These are phyloP conservation scores for Diutina siamensis DNA, from an alignment of 1,139 yeast species.

Conservation along the genomic window DNA sequence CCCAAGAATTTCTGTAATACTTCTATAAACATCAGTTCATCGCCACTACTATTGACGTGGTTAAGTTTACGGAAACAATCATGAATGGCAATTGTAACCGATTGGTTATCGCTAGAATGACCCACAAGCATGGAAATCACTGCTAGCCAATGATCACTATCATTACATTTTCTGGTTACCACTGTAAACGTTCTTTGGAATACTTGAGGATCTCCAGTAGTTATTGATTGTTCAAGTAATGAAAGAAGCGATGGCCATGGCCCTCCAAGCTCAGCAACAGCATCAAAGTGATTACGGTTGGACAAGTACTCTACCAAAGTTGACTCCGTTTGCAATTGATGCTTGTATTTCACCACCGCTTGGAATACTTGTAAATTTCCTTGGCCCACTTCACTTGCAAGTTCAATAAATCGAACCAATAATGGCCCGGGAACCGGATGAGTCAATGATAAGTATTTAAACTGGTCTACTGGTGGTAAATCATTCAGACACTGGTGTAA, in stretches of 20 bases:
- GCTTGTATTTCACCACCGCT: background rate
- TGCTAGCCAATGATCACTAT: background rate
- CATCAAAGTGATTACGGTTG: background rate
- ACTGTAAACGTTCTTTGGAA: background rate
- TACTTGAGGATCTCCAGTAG: background rate
- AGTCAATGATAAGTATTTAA: background rate
- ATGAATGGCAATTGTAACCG: conserved; percentile 21
- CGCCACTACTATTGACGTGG: background rate
- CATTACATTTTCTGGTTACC: background rate
- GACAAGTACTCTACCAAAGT: background rate
- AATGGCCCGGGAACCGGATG: background rate
- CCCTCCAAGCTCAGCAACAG: background rate
- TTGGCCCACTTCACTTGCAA: background rate
- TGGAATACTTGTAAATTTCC: background rate
- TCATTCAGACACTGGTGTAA: conserved; percentile 17
- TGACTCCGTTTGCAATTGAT: background rate
- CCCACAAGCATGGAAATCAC: background rate
- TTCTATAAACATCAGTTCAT: conserved; percentile 7
- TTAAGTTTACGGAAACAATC: conserved; percentile 37
- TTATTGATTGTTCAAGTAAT: background rate
- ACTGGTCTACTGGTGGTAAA: background rate
- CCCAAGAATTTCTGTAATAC: conserved; percentile 10
- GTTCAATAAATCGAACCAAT: background rate
- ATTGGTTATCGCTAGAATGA: background rate
- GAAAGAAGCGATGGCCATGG: background rate